Percentiles rank a stretch among this genome's conserved stretches.
Conservation (phyloP, 116 monocot genomes). For the Dioscorea cayenensis region DNA sequence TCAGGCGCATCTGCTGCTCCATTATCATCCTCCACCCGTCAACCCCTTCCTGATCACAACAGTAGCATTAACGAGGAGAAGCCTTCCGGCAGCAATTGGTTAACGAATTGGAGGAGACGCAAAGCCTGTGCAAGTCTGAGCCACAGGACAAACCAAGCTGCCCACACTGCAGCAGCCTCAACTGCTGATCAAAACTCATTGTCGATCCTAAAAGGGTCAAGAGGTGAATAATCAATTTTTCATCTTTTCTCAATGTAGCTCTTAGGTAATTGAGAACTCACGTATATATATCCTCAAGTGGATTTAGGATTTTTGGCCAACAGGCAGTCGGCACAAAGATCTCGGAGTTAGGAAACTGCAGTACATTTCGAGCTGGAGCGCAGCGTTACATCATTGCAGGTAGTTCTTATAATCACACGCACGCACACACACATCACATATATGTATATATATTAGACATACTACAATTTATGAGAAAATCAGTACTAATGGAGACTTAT, state of each 20-base stretch:
- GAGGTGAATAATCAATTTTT: conserved; percentile 35
- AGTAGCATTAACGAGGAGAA: conserved; percentile 36
- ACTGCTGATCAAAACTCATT: not conserved
- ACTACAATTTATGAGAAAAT: no score
- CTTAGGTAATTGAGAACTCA: not conserved
- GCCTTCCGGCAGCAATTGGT: not conserved
- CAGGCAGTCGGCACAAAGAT: conserved; percentile 94
- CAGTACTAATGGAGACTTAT: no score
- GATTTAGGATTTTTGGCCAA: conserved; percentile 83
- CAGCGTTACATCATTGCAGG: conserved; percentile 74
- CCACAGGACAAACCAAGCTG: not conserved
- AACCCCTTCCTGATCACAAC: conserved; percentile 28
- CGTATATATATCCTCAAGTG: not conserved
- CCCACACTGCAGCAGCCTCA: not conserved
- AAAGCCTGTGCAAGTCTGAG: conserved; percentile 29
- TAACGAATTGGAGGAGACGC: conserved; percentile 29
- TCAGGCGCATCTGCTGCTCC: not conserved
- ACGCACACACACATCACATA: no score
- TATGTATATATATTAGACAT: no score
- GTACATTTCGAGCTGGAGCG: conserved; percentile 92
- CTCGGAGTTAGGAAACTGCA: conserved; percentile 92
- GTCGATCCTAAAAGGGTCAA: conserved; percentile 88
- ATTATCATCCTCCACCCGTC: conserved; percentile 14
- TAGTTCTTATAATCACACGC: conserved; percentile 4
- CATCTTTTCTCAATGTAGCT: not conserved